A percentile compares a stretch with the other conserved stretches of the same genome.
Evolutionary conservation across 2,329 filamentous ascomycete genomes (phyloP).

Genomic region (Ophiosphaerella korrae): DNA sequence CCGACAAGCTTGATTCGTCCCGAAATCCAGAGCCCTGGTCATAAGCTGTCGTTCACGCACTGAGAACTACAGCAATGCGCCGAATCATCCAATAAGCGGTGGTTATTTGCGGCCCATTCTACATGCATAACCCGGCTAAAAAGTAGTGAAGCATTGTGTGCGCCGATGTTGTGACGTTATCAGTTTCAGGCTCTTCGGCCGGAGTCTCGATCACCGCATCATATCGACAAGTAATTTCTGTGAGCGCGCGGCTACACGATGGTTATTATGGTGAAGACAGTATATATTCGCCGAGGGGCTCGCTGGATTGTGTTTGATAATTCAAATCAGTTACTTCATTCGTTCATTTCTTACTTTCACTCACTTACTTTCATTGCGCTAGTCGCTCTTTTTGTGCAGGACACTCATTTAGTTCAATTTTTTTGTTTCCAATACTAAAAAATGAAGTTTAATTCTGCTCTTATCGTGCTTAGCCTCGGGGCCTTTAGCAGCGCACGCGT

Average conservation of each 20-base stretch:
- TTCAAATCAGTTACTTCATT: background rate
- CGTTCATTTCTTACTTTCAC: conserved; percentile 12
- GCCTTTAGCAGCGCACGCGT: conserved; percentile 24
- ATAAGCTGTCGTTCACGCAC: background rate
- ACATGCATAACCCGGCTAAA: conserved; percentile 8
- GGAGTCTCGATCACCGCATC: background rate
- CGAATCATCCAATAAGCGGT: background rate
- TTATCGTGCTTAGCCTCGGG: conserved; percentile 24
- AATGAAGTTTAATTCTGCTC: conserved; percentile 30
- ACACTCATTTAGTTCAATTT: conserved; percentile 4
- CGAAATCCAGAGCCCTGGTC: conserved; percentile 7
- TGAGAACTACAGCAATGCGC: background rate
- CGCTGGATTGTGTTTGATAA: background rate
- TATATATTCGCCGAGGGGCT: conserved; percentile 17
- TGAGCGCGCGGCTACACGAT: background rate
- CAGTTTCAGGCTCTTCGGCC: conserved; percentile 31
- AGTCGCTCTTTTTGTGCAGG: conserved; percentile 6
- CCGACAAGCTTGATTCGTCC: background rate
- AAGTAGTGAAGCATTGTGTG: conserved; percentile 19
- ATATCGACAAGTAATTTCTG: background rate
- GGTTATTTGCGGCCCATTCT: background rate
- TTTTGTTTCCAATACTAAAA: conserved; percentile 9
- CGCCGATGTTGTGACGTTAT: conserved; percentile 12
- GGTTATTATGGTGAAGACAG: background rate
- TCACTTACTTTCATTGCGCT: conserved; percentile 26